Evolutionary conservation across 768 basidiomycete species (phyloP), one percentile per base, ranked within the genome.

Genomic region (Nidularia pulvinata): DNA sequence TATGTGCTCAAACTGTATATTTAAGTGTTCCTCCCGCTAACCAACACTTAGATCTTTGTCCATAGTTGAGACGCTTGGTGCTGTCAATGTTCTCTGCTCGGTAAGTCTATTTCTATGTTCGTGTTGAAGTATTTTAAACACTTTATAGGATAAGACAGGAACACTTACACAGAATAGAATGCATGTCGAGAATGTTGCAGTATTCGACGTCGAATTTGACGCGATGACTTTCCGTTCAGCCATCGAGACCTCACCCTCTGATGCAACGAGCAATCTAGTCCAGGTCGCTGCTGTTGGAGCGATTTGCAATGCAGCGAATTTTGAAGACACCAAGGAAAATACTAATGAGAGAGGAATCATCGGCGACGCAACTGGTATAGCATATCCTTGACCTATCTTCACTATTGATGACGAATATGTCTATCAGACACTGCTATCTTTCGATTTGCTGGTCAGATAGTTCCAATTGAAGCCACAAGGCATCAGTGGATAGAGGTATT

Each of bases 61-160:
- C 25, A 88, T 84, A 5, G 84, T 89, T 33, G 86, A 89, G 64
- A 83, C 83, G 6, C 72, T 89, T 5, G 86, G 87, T 6, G 75
- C 80, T 7, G 84, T 88, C 62, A 80, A 81, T 51, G 77, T 77
- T 7, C 63, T 78, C 34, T 73, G 72, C 48, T 76, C 75, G 4
- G 66, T 66, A 55, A 11, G 57, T 51, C 30, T 42, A 2, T 22
- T 50, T 9, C 19, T 39, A 7, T 25, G 7, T 39, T 7, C n/a
- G 6, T 6, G 25, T 9, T 7, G n/a, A 16, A 9, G 6, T n/a
- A 7, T 11, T 16, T 6, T 37, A n/a, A 16, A 16, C 49, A 7
- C 30, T 7, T 7, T 16, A 50, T 45, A 68, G 66, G 80, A 88
- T 61, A 88, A 88, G 64, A 84, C 83, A 0, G 82, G 84, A 11